phyloP scores from a whole-genome alignment of 2,329 filamentous ascomycete species.

The Diaporthe sp. region DNA sequence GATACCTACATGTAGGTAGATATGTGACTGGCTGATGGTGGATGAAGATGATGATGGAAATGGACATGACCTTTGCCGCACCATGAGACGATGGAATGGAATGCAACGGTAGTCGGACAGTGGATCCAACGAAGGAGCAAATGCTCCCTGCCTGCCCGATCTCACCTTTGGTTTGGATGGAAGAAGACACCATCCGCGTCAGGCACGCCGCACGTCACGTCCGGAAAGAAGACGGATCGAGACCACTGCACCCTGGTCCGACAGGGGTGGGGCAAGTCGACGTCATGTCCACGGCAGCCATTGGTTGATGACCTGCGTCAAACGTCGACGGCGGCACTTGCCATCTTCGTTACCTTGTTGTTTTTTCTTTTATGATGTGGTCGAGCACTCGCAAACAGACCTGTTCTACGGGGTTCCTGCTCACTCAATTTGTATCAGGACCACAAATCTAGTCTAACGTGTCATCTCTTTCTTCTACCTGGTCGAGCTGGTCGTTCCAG shows the following conservation, averaged over 20 bases:
- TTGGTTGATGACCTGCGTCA: background rate
- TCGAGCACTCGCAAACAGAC: background rate
- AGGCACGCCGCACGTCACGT: constrained; percentile 1
- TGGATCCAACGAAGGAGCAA: constrained; percentile 2
- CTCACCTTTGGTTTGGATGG: no score
- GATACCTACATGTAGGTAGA: no score
- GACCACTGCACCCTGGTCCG: background rate
- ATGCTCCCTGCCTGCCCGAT: background rate
- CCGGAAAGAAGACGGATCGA: background rate
- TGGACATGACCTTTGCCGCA: background rate
- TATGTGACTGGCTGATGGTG: background rate
- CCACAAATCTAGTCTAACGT: background rate
- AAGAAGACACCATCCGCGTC: background rate
- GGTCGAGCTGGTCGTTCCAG: background rate
- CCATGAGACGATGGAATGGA: background rate
- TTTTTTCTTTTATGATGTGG: background rate
- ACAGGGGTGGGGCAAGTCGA: constrained; percentile 1
- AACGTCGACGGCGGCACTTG: background rate
- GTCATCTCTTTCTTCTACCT: constrained; percentile 6
- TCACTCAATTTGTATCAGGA: background rate
- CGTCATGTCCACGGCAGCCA: background rate
- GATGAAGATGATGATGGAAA: background rate
- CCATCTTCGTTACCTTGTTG: background rate
- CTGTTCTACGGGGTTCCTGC: background rate
- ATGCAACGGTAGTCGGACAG: background rate